Conservation (phyloP, 2,329 filamentous ascomycete genomes). For the Ceratocystis papillata region DNA sequence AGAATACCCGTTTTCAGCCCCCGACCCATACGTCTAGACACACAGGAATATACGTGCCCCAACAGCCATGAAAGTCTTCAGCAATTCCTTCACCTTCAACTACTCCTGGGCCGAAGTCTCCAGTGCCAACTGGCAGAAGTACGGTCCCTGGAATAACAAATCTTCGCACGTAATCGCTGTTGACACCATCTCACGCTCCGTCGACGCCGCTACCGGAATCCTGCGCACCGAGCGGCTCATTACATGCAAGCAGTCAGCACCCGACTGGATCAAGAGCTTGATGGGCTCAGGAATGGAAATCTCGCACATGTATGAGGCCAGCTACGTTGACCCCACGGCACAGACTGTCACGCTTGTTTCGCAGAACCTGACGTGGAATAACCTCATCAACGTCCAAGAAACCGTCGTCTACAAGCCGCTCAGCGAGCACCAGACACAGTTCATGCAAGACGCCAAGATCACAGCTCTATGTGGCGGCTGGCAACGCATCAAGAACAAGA, state of each 20-base stretch:
- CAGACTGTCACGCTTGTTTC: constrained; percentile 95
- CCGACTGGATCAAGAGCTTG: constrained; percentile 69
- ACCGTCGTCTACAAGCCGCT: constrained; percentile 74
- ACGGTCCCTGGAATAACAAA: constrained; percentile 98
- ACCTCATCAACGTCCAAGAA: constrained; percentile 84
- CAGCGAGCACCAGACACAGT: constrained; percentile 54
- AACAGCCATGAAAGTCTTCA: constrained; percentile 81
- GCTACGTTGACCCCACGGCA: constrained; percentile 73
- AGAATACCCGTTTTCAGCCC: not conserved
- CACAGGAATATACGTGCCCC: constrained; percentile 24
- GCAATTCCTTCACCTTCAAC: constrained; percentile 78
- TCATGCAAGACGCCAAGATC: constrained; percentile 82
- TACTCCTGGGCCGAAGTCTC: constrained; percentile 99
- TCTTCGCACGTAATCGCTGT: constrained; percentile 94
- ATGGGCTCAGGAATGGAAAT: constrained; percentile 64
- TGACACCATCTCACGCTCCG: constrained; percentile 68
- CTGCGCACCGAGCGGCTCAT: constrained; percentile 53
- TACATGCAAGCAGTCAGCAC: constrained; percentile 52
- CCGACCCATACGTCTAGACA: not conserved
- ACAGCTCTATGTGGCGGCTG: constrained; percentile 91
- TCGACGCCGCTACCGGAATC: constrained; percentile 48
- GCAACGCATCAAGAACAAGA: constrained; percentile 92
- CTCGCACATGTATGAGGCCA: constrained; percentile 87
- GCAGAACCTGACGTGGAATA: constrained; percentile 85
- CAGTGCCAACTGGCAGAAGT: constrained; percentile 96